A percentile compares a stretch with the other conserved stretches of the same genome.
Conservation (phyloP, 257 asterid species). For the Craterostigma plantagineum region DNA sequence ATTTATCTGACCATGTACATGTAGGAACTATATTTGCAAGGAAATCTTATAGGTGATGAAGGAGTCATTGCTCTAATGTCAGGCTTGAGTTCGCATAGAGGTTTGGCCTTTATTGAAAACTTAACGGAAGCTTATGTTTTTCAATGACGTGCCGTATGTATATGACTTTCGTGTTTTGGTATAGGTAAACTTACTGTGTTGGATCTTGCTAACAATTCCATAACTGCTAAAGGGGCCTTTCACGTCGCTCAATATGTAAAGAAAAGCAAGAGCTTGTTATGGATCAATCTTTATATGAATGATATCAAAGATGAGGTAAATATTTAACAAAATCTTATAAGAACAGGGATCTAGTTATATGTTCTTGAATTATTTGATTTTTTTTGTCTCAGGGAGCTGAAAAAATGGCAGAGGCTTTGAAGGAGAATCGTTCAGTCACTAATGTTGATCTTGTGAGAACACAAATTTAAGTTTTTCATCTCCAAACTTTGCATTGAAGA, state of each 20-base stretch:
- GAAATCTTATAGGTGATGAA: constrained; percentile 90
- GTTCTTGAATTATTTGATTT: too few relatives aligned
- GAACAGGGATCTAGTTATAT: too few relatives aligned
- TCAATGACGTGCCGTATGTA: too few relatives aligned
- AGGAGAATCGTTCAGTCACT: constrained; percentile 65
- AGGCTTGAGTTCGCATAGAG: constrained; percentile 66
- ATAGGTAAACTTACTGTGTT: constrained; percentile 59
- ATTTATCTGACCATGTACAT: constrained; percentile 5
- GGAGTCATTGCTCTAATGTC: constrained; percentile 68
- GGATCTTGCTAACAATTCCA: constrained; percentile 81
- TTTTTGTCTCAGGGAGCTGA: constrained; percentile 64
- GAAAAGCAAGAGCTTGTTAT: constrained; percentile 63
- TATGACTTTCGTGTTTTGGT: constrained; percentile 3
- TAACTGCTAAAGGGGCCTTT: constrained; percentile 56
- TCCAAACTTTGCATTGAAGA: too few relatives aligned
- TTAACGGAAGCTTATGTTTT: constrained; percentile 1
- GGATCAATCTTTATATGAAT: constrained; percentile 86
- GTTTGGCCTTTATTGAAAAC: constrained; percentile 17
- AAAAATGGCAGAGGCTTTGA: constrained; percentile 76
- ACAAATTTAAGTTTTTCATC: background rate
- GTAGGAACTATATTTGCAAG: constrained; percentile 82
- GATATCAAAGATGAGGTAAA: constrained; percentile 85
- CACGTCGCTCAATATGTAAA: constrained; percentile 75
- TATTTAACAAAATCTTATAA: constrained; percentile 1
- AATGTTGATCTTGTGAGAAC: constrained; percentile 54